phyloP scores from a whole-genome alignment of 2,329 filamentous ascomycete genomes.

The Nothomitra cinnamomea region DNA sequence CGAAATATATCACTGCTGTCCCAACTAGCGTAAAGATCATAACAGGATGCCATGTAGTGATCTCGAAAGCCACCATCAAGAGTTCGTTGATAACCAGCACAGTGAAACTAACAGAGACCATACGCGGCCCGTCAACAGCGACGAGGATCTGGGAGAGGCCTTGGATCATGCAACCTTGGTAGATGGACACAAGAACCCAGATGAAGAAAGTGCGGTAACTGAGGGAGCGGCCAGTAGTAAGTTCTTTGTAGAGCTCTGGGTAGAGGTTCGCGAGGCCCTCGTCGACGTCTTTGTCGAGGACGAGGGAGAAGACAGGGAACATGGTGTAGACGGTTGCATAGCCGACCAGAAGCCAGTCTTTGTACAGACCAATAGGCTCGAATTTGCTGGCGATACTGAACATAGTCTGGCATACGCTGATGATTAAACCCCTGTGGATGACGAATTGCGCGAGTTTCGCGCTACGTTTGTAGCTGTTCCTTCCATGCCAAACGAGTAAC shows the following conservation, averaged over 20 bases:
- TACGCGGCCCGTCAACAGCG: conserved; percentile 48
- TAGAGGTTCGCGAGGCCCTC: conserved; percentile 88
- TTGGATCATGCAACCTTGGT: conserved; percentile 91
- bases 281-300: conserved; percentile 89
- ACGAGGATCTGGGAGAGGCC: conserved; percentile 82
- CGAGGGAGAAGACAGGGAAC: conserved; percentile 77
- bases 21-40: conserved; percentile 78
- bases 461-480: conserved; percentile 90
- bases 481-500: conserved; percentile 94
- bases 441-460: conserved; percentile 96
- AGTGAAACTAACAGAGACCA: conserved; percentile 86
- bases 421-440: conserved; percentile 91
- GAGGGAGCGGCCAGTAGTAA: conserved; percentile 74
- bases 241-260: conserved; percentile 91
- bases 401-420: conserved; percentile 91
- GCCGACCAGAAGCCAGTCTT: conserved; percentile 87
- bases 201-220: conserved; percentile 92
- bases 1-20: conserved; percentile 66
- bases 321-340: conserved; percentile 96
- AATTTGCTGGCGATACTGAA: conserved; percentile 88
- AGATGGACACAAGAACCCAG: conserved; percentile 89
- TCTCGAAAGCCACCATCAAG: conserved; percentile 90
- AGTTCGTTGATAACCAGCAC: conserved; percentile 87
- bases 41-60: conserved; percentile 90
- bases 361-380: conserved; percentile 87